phyloP scores from a whole-genome alignment of 129 eudicot genomes.

The Deinandra increscens region DNA sequence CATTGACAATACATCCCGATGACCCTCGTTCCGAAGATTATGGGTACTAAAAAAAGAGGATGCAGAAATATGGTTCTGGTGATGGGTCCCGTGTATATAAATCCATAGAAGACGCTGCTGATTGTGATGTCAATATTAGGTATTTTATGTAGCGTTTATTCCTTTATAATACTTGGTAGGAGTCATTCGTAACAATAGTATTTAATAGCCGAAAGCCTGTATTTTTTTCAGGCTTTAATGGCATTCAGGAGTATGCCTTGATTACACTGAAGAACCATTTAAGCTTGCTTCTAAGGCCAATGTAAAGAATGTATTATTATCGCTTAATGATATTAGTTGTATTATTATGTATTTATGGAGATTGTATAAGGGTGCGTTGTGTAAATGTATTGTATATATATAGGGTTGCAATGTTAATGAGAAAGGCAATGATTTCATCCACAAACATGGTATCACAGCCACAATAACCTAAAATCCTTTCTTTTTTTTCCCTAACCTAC shows the following conservation, averaged over 20 bases:
- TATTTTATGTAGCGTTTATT: not conserved
- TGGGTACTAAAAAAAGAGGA: constrained; percentile 60
- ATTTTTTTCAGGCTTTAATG: constrained; percentile 59
- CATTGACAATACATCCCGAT: constrained; percentile 43
- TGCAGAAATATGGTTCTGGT: constrained; percentile 50
- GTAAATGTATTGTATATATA: no score
- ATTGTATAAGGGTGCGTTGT: no score
- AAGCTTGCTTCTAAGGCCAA: constrained; percentile 68
- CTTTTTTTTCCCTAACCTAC: no score
- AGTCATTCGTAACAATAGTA: not conserved
- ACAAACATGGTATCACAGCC: no score
- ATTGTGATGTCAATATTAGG: not conserved
- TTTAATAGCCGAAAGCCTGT: not conserved
- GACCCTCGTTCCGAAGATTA: constrained; percentile 65
- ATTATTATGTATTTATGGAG: no score
- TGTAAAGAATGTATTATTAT: constrained; percentile 67
- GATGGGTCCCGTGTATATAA: constrained; percentile 32
- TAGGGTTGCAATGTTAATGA: no score
- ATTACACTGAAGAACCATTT: constrained; percentile 68
- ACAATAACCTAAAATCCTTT: no score
- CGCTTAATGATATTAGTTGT: constrained; percentile 48
- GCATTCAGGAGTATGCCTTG: constrained; percentile 90
- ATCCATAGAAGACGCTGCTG: not conserved
- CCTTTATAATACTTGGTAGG: not conserved
- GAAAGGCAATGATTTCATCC: no score